Conservation (phyloP, 2,329 filamentous ascomycete species). For the Hypoxylon sp. region DNA sequence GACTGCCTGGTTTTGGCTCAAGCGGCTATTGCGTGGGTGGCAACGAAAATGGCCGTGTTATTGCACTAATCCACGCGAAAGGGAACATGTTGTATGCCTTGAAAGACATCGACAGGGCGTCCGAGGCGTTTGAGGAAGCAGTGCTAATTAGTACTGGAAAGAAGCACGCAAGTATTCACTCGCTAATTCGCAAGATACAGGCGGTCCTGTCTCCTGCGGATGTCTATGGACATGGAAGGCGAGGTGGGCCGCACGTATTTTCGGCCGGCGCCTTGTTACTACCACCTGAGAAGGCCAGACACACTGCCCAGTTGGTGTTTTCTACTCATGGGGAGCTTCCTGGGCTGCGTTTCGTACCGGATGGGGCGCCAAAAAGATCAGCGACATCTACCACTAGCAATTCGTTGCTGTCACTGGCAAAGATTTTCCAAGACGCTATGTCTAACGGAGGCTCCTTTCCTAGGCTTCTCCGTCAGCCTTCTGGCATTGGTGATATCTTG, state of each 20-base stretch:
- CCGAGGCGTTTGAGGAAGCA: constrained; percentile 92
- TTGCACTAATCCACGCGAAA: constrained; percentile 95
- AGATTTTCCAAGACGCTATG: constrained; percentile 98
- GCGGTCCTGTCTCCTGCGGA: constrained; percentile 70
- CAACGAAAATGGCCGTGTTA: constrained; percentile 89
- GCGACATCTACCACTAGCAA: constrained; percentile 96
- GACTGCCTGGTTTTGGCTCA: constrained; percentile 70
- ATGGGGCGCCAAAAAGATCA: constrained; percentile 79
- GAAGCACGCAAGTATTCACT: constrained; percentile 76
- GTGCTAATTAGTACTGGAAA: constrained; percentile 88
- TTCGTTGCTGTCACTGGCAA: constrained; percentile 91
- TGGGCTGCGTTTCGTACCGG: constrained; percentile 78
- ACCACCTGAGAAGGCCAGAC: constrained; percentile 83
- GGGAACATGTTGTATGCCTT: constrained; percentile 97
- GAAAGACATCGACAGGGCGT: constrained; percentile 83
- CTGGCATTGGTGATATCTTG: constrained; percentile 90
- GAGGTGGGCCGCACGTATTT: constrained; percentile 47
- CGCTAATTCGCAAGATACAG: constrained; percentile 83
- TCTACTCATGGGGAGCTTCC: constrained; percentile 80
- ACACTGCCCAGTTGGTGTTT: constrained; percentile 87
- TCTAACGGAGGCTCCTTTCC: constrained; percentile 74
- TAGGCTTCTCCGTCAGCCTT: constrained; percentile 69
- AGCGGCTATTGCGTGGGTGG: constrained; percentile 89
- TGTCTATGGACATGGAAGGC: constrained; percentile 49
- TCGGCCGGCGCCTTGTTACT: constrained; percentile 77